These are phyloP conservation scores for Hanseniaspora lindneri DNA, from an alignment of 805 yeast genomes.

Conservation along the genomic window DNA sequence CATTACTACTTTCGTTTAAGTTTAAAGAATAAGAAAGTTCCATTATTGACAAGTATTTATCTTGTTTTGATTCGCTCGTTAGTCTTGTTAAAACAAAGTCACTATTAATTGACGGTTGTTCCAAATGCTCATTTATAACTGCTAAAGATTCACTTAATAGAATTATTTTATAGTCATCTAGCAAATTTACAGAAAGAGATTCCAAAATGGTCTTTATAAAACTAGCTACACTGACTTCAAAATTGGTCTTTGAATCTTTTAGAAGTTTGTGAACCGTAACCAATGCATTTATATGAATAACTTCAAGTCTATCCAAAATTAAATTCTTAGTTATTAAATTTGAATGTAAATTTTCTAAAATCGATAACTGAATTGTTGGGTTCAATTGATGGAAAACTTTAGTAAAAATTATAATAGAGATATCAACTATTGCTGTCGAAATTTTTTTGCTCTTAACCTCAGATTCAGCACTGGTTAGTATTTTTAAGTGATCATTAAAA, in stretches of 20 bases:
- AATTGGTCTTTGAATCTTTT: conserved; percentile 17
- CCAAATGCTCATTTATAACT: not conserved
- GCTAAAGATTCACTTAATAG: not conserved
- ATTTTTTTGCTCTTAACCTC: conserved; percentile 3
- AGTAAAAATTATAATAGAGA: conserved; percentile 39
- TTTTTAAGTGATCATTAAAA: conserved; percentile 34
- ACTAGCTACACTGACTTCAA: not conserved
- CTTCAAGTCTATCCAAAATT: conserved; percentile 31
- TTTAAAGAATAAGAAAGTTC: not conserved
- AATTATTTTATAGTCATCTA: not conserved
- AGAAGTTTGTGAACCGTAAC: conserved; percentile 50
- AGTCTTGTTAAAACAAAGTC: not conserved
- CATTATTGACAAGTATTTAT: not conserved
- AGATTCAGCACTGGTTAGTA: conserved; percentile 20
- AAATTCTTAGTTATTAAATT: conserved; percentile 35
- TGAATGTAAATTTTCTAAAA: conserved; percentile 67
- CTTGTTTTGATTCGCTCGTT: not conserved
- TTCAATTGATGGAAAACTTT: conserved; percentile 59
- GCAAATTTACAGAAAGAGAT: not conserved
- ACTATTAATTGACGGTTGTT: not conserved
- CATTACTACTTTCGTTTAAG: not conserved
- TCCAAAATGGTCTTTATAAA: not conserved
- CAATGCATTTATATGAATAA: conserved; percentile 49
- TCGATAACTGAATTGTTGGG: conserved; percentile 69
- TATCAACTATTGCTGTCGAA: conserved; percentile 7